These are phyloP conservation scores for Ustilago lituana DNA, from an alignment of 1,284 basidiomycete species.

Conservation along the genomic window DNA sequence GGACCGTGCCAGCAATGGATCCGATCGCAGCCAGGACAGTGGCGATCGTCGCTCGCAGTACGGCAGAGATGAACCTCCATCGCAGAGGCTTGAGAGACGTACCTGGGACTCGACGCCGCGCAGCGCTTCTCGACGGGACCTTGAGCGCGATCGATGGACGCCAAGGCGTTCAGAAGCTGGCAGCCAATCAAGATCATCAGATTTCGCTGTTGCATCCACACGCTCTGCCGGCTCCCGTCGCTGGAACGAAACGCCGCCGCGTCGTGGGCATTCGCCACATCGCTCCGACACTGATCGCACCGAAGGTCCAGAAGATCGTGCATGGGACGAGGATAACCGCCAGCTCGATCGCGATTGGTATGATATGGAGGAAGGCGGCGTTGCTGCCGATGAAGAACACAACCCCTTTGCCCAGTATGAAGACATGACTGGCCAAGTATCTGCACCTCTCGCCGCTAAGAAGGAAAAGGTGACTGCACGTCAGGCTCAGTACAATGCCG, in stretches of 20 bases:
- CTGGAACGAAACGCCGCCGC: slow-evolving; percentile 49
- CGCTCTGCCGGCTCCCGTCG: slow-evolving; percentile 35
- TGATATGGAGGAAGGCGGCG: slow-evolving; percentile 59
- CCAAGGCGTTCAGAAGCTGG: slow-evolving; percentile 1
- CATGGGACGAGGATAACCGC: slow-evolving; percentile 58
- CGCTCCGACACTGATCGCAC: slow-evolving; percentile 73
- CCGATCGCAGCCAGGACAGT: neutral
- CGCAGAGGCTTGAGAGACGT: slow-evolving; percentile 15
- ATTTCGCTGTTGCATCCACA: slow-evolving; percentile 8
- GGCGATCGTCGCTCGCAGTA: slow-evolving; percentile 4
- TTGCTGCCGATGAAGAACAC: slow-evolving; percentile 83
- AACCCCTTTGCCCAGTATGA: slow-evolving; percentile 89
- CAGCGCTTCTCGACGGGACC: neutral
- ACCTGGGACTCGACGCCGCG: slow-evolving; percentile 54
- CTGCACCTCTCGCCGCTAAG: slow-evolving; percentile 35
- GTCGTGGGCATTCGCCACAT: slow-evolving; percentile 1
- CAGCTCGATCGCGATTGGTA: slow-evolving; percentile 64
- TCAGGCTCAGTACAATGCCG: slow-evolving; percentile 75
- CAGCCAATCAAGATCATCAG: slow-evolving; percentile 1
- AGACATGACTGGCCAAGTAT: slow-evolving; percentile 72
- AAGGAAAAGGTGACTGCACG: slow-evolving; percentile 65
- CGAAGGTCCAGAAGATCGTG: slow-evolving; percentile 64
- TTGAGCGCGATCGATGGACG: slow-evolving; percentile 18
- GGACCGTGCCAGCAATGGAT: neutral
- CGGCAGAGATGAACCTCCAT: slow-evolving; percentile 3